Conservation (phyloP, 2,329 filamentous ascomycete genomes). For the Nigrospora oryzae region DNA sequence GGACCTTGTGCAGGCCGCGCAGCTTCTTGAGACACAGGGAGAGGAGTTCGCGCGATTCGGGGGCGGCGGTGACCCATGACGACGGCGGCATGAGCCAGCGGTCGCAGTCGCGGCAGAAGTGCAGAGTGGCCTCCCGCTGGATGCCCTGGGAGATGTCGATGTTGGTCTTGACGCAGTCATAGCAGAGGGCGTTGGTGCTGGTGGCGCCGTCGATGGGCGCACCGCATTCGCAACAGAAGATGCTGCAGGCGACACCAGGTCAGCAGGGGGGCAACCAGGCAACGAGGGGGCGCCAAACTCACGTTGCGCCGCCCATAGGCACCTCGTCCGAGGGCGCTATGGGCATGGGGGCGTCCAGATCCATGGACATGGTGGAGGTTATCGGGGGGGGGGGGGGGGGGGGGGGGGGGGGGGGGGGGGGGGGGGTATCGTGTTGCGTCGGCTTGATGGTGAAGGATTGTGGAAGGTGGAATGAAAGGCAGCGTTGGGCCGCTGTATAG, state of each 20-base stretch:
- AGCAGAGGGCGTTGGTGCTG: conserved; percentile 79
- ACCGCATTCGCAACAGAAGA: conserved; percentile 97
- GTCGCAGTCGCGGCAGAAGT: conserved; percentile 92
- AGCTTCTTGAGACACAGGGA: conserved; percentile 87
- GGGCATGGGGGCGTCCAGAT: conserved; percentile 46
- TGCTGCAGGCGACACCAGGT: conserved; percentile 38
- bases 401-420: no score
- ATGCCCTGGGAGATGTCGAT: conserved; percentile 89
- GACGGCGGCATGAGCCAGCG: conserved; percentile 81
- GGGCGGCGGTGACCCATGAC: conserved; percentile 77
- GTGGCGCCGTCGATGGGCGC: conserved; percentile 89
- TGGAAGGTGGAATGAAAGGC: no score
- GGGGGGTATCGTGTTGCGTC: no score
- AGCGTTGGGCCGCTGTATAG: no score
- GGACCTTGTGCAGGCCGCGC: conserved; percentile 76
- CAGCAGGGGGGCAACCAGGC: conserved; percentile 7
- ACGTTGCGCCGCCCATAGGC: conserved; percentile 41
- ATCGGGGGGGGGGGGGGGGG: background rate
- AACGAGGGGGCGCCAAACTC: conserved; percentile 16
- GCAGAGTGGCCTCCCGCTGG: conserved; percentile 79
- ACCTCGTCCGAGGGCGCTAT: conserved; percentile 22
- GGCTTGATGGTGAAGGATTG: no score
- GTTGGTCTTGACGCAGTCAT: conserved; percentile 91
- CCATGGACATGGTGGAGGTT: conserved; percentile 41
- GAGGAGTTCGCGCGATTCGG: conserved; percentile 85